Percentiles rank a stretch among this genome's conserved stretches.
phyloP scores from a whole-genome alignment of 768 basidiomycete species.

The Xerocomellus chrysenteron region DNA sequence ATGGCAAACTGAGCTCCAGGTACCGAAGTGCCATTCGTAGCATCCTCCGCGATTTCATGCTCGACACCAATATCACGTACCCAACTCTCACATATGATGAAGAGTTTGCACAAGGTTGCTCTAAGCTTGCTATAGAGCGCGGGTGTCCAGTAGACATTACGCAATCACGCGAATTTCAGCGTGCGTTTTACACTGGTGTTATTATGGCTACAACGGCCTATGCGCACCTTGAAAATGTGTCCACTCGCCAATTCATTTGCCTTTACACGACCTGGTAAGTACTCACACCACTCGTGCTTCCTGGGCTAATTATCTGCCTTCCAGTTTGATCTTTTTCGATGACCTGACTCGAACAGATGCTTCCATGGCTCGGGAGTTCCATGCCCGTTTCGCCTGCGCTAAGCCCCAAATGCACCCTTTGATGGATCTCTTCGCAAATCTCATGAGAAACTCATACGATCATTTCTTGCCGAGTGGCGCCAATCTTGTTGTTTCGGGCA shows the following conservation, averaged over 20 bases:
- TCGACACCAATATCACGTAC: background rate
- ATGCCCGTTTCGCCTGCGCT: background rate
- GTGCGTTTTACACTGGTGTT: background rate
- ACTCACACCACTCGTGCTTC: background rate
- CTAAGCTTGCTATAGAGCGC: background rate
- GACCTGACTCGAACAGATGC: slow-evolving; percentile 5
- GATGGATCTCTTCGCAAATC: background rate
- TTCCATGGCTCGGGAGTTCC: slow-evolving; percentile 2
- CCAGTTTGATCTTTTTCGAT: slow-evolving; percentile 3
- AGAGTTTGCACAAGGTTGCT: slow-evolving; percentile 1
- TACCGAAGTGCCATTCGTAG: slow-evolving; percentile 1
- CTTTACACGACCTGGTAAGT: slow-evolving; percentile 3
- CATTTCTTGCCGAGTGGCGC: too few species aligned
- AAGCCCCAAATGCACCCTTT: background rate
- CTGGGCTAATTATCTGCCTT: background rate
- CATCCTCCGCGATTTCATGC: slow-evolving; percentile 1
- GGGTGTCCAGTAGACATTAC: background rate
- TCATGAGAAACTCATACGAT: too few species aligned
- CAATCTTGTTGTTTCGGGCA: background rate
- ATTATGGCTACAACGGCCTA: slow-evolving; percentile 3
- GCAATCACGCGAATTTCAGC: slow-evolving; percentile 2
- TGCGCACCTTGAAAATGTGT: background rate
- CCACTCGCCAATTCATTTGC: slow-evolving; percentile 4
- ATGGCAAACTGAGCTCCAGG: background rate
- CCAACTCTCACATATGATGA: slow-evolving; percentile 1